Conservation (phyloP, 371 early-diverging fungal species). For the Apophysomyces trapeziformis region DNA sequence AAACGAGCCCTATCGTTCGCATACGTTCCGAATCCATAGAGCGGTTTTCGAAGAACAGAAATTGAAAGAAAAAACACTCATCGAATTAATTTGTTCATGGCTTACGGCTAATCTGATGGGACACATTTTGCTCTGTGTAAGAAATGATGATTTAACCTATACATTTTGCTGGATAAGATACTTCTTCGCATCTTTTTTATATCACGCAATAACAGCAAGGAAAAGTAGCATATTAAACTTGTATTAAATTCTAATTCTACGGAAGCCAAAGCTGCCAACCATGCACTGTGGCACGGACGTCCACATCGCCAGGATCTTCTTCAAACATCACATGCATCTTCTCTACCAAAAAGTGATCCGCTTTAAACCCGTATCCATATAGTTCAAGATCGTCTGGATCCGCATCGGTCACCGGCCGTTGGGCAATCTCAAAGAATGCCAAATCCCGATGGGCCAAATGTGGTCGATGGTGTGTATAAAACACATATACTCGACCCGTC, state of each 20-base stretch:
- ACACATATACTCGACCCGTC: slow-evolving; percentile 66
- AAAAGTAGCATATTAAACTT: too few species aligned
- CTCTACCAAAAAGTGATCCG: slow-evolving; percentile 69
- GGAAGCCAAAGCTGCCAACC: slow-evolving; percentile 66
- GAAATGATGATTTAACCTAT: too few species aligned
- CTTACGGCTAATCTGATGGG: too few species aligned
- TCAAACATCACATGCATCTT: slow-evolving; percentile 88
- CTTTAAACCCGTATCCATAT: slow-evolving; percentile 72
- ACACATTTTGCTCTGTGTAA: too few species aligned
- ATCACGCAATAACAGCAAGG: too few species aligned
- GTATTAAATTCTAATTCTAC: slow-evolving; percentile 16
- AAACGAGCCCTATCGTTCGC: slow-evolving; percentile 47
- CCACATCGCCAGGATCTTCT: slow-evolving; percentile 83
- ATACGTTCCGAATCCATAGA: slow-evolving; percentile 13
- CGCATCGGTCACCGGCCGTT: slow-evolving; percentile 44
- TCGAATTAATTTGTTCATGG: background rate
- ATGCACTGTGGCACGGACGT: slow-evolving; percentile 84
- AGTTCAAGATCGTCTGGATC: slow-evolving; percentile 57
- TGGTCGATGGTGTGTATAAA: slow-evolving; percentile 73
- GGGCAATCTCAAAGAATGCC: slow-evolving; percentile 80
- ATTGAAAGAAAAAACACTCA: too few species aligned
- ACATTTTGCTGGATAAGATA: too few species aligned
- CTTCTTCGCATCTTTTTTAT: too few species aligned
- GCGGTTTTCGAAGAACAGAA: too few species aligned
- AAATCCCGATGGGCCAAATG: slow-evolving; percentile 79